Conservation (phyloP, 1,284 basidiomycete species). For the Moesziomyces aphidis region DNA sequence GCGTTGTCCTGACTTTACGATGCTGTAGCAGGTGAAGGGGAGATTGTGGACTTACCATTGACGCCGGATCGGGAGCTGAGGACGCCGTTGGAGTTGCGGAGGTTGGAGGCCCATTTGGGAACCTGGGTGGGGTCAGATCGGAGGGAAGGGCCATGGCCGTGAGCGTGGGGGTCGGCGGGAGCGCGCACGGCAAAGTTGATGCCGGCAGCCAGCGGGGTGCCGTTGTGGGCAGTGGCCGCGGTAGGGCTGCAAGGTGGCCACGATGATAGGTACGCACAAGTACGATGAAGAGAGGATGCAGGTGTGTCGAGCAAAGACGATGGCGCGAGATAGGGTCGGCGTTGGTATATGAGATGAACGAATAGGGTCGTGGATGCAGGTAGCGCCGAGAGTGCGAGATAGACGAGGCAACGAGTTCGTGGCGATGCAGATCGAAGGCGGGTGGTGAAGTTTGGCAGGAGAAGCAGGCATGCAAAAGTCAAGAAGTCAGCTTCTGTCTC, state of each 20-base stretch:
- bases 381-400: not conserved
- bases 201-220: constrained; percentile 51
- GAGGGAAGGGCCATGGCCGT: constrained; percentile 52
- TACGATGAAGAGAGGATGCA: not conserved
- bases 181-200: constrained; percentile 60
- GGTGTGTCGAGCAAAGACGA: not conserved
- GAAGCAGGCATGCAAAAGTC: not conserved
- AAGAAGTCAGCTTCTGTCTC: constrained; percentile 12
- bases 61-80: constrained; percentile 48
- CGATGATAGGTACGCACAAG: constrained; percentile 25
- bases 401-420: not conserved
- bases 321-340: not conserved
- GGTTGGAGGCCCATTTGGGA: constrained; percentile 48
- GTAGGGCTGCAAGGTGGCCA: constrained; percentile 43
- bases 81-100: constrained; percentile 50
- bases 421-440: not conserved
- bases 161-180: constrained; percentile 55
- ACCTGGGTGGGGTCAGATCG: constrained; percentile 54
- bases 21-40: not conserved
- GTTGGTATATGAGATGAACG: not conserved
- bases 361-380: not conserved
- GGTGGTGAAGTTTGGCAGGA: not conserved
- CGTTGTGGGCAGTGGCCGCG: constrained; percentile 51
- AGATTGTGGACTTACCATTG: constrained; percentile 42
- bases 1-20: too few species aligned